phyloP scores from a whole-genome alignment of 345 rosid species.

The Brassica carinata region DNA sequence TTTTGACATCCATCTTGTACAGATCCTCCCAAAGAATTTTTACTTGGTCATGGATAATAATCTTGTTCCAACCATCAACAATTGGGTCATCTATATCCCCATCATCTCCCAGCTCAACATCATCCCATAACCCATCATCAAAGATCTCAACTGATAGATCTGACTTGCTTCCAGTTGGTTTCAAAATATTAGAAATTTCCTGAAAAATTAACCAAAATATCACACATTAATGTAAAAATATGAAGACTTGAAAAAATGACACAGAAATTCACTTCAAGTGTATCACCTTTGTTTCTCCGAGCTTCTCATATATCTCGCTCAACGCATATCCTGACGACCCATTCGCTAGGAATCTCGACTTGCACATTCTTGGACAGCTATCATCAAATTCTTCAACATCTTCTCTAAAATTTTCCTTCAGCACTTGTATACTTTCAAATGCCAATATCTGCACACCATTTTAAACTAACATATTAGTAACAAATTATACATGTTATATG shows the following conservation, averaged over 20 bases:
- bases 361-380: background rate
- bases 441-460: background rate
- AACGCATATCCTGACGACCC: background rate
- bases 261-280: background rate
- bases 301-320: background rate
- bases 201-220: background rate
- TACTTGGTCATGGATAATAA: background rate
- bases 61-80: background rate
- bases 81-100: background rate
- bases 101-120: background rate
- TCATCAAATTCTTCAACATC: background rate
- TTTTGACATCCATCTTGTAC: background rate
- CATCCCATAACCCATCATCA: background rate
- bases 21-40: background rate
- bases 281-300: background rate
- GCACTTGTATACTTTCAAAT: background rate
- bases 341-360: background rate
- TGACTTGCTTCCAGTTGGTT: background rate
- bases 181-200: background rate
- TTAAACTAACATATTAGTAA: background rate
- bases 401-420: background rate
- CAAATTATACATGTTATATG: background rate
- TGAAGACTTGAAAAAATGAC: background rate
- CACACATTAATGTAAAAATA: background rate
- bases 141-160: background rate